Conservation (phyloP, 371 early-diverging fungal genomes). For the Mucor plumbeus region DNA sequence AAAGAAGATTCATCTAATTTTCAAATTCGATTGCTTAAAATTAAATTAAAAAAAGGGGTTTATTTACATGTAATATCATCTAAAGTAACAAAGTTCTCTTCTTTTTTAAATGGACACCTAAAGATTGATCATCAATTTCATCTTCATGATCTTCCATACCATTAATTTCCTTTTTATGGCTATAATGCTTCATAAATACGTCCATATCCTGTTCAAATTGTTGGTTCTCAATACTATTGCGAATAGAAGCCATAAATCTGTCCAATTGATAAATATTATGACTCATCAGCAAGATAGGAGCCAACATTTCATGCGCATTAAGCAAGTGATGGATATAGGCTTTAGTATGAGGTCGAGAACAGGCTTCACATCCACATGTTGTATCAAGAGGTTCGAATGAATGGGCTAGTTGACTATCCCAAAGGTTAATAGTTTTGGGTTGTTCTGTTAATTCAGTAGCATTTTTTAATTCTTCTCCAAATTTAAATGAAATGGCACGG, state of each 20-base stretch:
- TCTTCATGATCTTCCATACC: slow-evolving; percentile 42
- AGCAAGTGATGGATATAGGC: slow-evolving; percentile 82
- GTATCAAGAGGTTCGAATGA: slow-evolving; percentile 66
- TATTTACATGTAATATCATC: slow-evolving; percentile 19
- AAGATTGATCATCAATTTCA: slow-evolving; percentile 44
- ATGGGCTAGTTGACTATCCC: slow-evolving; percentile 55
- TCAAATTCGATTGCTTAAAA: too few relatives aligned
- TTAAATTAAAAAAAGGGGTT: neutral
- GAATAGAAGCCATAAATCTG: slow-evolving; percentile 65
- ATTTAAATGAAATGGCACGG: slow-evolving; percentile 47
- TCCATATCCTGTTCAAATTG: slow-evolving; percentile 54
- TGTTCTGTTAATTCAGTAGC: neutral
- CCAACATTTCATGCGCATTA: slow-evolving; percentile 82
- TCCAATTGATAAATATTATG: slow-evolving; percentile 74
- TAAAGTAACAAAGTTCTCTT: slow-evolving; percentile 46
- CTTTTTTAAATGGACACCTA: slow-evolving; percentile 49
- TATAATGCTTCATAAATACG: slow-evolving; percentile 54
- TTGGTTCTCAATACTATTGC: slow-evolving; percentile 60
- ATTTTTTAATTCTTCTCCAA: slow-evolving; percentile 27
- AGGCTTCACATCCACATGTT: slow-evolving; percentile 71
- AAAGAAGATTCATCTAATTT: too few relatives aligned
- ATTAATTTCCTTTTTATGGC: slow-evolving; percentile 35
- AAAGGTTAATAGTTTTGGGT: slow-evolving; percentile 56
- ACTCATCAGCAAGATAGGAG: slow-evolving; percentile 75
- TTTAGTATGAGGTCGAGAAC: slow-evolving; percentile 68